Conservation (phyloP, 164 flowering plant species). For the Annona cherimola region DNA sequence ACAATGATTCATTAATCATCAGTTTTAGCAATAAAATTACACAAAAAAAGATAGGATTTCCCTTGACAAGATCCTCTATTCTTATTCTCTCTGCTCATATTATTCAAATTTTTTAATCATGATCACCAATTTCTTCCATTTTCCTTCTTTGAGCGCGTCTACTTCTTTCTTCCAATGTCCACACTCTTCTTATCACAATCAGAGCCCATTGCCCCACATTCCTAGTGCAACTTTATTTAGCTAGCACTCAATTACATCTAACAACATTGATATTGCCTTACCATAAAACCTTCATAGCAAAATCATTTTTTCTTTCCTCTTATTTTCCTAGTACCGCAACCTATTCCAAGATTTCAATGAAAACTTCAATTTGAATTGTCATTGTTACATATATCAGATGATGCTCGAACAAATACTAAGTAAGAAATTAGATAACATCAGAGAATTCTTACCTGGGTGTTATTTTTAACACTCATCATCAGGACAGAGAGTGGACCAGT, state of each 20-base stretch:
- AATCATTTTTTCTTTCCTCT: background rate
- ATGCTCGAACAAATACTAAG: background rate
- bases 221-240: too few species aligned
- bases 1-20: background rate
- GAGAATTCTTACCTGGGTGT: conserved; percentile 60
- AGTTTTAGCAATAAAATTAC: too few species aligned
- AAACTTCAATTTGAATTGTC: background rate
- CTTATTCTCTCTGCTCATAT: too few species aligned
- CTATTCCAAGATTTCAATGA: background rate
- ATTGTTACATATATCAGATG: background rate
- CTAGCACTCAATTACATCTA: background rate
- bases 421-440: background rate
- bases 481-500: conserved; percentile 88
- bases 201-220: too few species aligned
- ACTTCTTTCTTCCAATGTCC: too few species aligned
- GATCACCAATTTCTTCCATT: too few species aligned
- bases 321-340: background rate
- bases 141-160: too few species aligned
- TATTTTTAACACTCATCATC: conserved; percentile 94
- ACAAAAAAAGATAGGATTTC: too few species aligned
- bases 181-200: too few species aligned
- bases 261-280: background rate
- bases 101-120: too few species aligned
- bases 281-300: background rate
- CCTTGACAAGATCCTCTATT: too few species aligned